Conservation (phyloP, 1,284 basidiomycete species). For the Rhodotorula sp. region DNA sequence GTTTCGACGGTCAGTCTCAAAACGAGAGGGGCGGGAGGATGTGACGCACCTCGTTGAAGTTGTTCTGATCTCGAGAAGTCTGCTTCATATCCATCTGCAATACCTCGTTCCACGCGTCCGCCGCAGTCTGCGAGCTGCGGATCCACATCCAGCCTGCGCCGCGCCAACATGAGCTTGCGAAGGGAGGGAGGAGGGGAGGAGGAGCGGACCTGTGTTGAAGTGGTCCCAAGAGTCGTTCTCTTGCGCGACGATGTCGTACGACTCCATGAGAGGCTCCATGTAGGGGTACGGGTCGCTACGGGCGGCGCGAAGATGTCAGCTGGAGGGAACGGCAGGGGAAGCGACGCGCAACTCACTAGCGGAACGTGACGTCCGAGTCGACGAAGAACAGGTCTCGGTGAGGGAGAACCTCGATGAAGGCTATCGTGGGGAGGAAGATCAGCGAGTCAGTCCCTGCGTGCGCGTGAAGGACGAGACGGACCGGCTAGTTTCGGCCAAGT, state of each 20-base stretch:
- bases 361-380: constrained; percentile 33
- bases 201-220: constrained; percentile 25
- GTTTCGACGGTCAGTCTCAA: not conserved
- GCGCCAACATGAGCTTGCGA: too few relatives aligned
- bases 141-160: constrained; percentile 36
- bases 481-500: constrained; percentile 38
- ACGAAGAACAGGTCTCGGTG: constrained; percentile 37
- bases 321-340: not conserved
- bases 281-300: constrained; percentile 31
- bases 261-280: constrained; percentile 25
- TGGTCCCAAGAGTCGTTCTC: constrained; percentile 32
- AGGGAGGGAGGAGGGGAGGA: not conserved
- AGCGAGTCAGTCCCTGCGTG: not conserved
- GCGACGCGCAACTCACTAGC: constrained; percentile 9
- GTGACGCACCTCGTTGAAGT: constrained; percentile 37
- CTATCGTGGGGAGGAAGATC: constrained; percentile 2
- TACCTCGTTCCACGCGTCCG: constrained; percentile 30
- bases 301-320: too few relatives aligned
- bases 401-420: constrained; percentile 29
- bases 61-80: constrained; percentile 28
- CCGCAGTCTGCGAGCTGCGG: not conserved
- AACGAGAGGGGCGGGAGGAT: too few relatives aligned
- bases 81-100: constrained; percentile 19
- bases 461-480: not conserved
- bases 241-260: constrained; percentile 25